Evolutionary conservation across 2,329 filamentous ascomycete species (phyloP).

Genomic region (Calonectria pteridis): DNA sequence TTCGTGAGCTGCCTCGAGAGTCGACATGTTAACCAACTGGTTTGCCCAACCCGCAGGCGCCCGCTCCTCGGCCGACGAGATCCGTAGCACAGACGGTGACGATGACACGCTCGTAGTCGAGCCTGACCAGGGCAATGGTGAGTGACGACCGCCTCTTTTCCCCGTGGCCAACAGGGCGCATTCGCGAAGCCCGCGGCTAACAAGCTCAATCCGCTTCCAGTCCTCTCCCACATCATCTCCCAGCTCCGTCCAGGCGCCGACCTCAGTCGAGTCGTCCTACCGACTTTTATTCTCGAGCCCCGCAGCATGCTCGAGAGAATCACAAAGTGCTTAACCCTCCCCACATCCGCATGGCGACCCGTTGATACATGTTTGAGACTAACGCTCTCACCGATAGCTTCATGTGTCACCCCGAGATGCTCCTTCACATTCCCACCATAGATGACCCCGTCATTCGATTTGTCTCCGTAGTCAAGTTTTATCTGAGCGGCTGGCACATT

Average conservation of each 20-base stretch:
- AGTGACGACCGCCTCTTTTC: slow-evolving; percentile 49
- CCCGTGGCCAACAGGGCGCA: slow-evolving; percentile 13
- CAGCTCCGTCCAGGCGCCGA: slow-evolving; percentile 96
- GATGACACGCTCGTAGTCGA: slow-evolving; percentile 89
- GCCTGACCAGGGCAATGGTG: slow-evolving; percentile 94
- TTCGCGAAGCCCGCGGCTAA: slow-evolving; percentile 29
- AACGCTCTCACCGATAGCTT: slow-evolving; percentile 71
- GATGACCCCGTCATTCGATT: slow-evolving; percentile 93
- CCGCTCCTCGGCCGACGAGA: slow-evolving; percentile 70
- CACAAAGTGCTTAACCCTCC: slow-evolving; percentile 77
- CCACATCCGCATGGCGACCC: not conserved
- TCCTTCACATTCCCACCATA: slow-evolving; percentile 87
- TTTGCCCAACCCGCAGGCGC: slow-evolving; percentile 57
- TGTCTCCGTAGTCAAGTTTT: slow-evolving; percentile 96
- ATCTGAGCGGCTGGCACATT: slow-evolving; percentile 98
- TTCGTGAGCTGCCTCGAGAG: slow-evolving; percentile 25
- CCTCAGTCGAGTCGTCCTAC: slow-evolving; percentile 91
- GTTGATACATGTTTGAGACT: slow-evolving; percentile 17
- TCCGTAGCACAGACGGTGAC: slow-evolving; percentile 55
- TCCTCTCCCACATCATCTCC: slow-evolving; percentile 96
- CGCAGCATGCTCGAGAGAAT: slow-evolving; percentile 98
- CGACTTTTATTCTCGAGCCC: slow-evolving; percentile 97
- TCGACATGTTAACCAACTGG: slow-evolving; percentile 59
- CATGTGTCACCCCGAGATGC: slow-evolving; percentile 98
- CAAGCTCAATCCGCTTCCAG: slow-evolving; percentile 59